These are phyloP conservation scores for Viola odorata DNA, from an alignment of 345 rosid species.

Conservation along the genomic window DNA sequence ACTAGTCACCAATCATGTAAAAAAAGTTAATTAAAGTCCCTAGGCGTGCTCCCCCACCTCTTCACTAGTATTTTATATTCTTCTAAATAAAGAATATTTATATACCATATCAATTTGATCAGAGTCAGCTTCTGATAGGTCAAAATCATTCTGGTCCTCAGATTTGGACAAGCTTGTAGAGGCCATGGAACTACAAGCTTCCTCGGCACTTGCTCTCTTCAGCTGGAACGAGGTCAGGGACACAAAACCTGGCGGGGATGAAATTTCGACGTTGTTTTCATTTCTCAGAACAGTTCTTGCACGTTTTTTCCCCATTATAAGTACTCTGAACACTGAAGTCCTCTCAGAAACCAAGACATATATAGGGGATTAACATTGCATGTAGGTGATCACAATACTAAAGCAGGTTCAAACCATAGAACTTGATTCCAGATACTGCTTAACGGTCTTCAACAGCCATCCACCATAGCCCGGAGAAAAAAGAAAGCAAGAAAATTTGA, in stretches of 20 bases:
- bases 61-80: no score
- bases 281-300: background rate
- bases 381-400: no score
- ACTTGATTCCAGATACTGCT: no score
- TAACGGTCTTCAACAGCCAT: no score
- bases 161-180: constrained; percentile 9
- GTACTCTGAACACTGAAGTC: no score
- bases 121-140: constrained; percentile 13
- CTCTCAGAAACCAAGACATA: no score
- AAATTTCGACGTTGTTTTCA: constrained; percentile 2
- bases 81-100: no score
- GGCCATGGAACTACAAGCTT: background rate
- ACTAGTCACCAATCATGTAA: background rate
- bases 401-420: no score
- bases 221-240: constrained; percentile 39
- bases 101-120: constrained; percentile 23
- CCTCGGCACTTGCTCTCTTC: constrained; percentile 26
- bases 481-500: no score
- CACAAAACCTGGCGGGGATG: constrained; percentile 36
- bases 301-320: constrained; percentile 18
- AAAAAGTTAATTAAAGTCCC: background rate
- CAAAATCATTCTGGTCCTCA: constrained; percentile 13
- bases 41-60: no score
- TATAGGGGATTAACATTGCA: no score
- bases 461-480: no score